A percentile compares a stretch with the other conserved stretches of the same genome.
phyloP scores from a whole-genome alignment of 31 red algal genomes.

The Odonthalia washingtoniensis region DNA sequence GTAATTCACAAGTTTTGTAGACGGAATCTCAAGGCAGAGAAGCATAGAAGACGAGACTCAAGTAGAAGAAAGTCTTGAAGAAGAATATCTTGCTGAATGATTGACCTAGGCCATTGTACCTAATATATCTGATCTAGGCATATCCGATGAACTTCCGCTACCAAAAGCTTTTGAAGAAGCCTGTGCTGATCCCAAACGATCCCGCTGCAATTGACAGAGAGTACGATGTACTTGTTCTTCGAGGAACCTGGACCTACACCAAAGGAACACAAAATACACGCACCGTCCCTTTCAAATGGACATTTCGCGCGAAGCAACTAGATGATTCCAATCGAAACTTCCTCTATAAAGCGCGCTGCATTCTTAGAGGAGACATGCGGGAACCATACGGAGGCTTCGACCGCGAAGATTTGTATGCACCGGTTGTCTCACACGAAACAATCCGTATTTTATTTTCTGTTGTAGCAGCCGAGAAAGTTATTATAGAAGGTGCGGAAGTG shows the following conservation, averaged over 20 bases:
- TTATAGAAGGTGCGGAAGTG: conserved; percentile 11
- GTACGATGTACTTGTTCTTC: background rate
- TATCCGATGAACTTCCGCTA: background rate
- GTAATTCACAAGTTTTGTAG: background rate
- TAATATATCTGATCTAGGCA: background rate
- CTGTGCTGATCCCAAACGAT: background rate
- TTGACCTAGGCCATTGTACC: no score
- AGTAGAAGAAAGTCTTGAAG: background rate
- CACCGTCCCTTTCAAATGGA: conserved; percentile 13
- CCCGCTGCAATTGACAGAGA: conserved; percentile 12
- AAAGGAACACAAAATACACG: background rate
- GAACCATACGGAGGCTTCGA: background rate
- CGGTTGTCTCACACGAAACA: background rate
- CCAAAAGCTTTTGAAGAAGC: background rate
- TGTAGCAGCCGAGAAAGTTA: background rate
- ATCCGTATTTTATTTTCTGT: background rate
- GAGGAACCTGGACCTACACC: conserved; percentile 27
- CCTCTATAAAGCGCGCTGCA: conserved; percentile 17
- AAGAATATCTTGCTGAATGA: no score
- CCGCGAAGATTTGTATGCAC: conserved; percentile 8
- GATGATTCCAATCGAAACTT: no score
- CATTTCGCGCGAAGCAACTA: background rate
- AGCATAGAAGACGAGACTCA: background rate
- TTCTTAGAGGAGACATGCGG: background rate
- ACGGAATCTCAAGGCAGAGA: background rate